Conservation (phyloP, 2,329 filamentous ascomycete species). For the Pseudomassariella vexata region DNA sequence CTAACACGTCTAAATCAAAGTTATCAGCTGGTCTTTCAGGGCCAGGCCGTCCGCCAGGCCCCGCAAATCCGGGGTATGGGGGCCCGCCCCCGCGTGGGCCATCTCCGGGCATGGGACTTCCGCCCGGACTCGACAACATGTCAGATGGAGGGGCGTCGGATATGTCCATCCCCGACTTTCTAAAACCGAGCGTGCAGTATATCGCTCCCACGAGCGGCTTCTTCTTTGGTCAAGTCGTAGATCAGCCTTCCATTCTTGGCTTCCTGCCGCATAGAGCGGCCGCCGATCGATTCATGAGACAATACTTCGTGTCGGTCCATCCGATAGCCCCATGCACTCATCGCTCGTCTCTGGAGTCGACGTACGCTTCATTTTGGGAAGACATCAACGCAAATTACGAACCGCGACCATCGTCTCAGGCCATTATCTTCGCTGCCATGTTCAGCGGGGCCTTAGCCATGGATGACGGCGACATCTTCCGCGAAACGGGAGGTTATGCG, state of each 20-base stretch:
- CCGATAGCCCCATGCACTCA: conserved; percentile 64
- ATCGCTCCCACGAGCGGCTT: conserved; percentile 63
- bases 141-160: conserved; percentile 17
- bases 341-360: conserved; percentile 57
- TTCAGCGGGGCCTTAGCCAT: conserved; percentile 66
- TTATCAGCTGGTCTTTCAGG: conserved; percentile 28
- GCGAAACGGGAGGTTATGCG: conserved; percentile 46
- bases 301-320: conserved; percentile 66
- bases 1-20: conserved; percentile 12
- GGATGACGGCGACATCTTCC: conserved; percentile 44
- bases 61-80: conserved; percentile 12
- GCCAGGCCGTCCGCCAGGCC: conserved; percentile 13
- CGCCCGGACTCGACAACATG: conserved; percentile 16
- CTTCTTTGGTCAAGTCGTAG: conserved; percentile 52
- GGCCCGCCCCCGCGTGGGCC: conserved; percentile 12
- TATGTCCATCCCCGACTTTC: conserved; percentile 41
- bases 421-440: conserved; percentile 63
- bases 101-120: conserved; percentile 12
- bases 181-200: conserved; percentile 60
- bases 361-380: conserved; percentile 62
- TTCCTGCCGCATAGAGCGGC: conserved; percentile 54
- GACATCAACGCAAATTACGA: conserved; percentile 53
- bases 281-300: conserved; percentile 57
- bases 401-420: conserved; percentile 59
- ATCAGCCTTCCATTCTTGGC: conserved; percentile 46